A percentile compares a stretch with the other conserved stretches of the same genome.
Conservation (phyloP, 176 grass and related monocot genomes). For the Typha latifolia region DNA sequence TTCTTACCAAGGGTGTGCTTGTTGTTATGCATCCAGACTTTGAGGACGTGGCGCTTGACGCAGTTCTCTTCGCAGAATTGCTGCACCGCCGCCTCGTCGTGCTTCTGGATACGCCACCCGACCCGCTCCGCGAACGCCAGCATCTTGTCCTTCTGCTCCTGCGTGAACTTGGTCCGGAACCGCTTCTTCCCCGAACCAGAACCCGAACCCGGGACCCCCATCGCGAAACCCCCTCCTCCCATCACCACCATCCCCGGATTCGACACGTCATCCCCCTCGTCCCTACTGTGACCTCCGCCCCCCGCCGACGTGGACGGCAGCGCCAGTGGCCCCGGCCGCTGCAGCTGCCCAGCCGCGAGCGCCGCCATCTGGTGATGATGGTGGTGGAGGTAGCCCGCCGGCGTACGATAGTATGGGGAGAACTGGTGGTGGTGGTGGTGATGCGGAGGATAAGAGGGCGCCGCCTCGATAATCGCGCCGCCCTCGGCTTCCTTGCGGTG, state of each 20-base stretch:
- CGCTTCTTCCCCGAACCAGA: slow-evolving; percentile 35
- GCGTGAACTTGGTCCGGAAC: slow-evolving; percentile 41
- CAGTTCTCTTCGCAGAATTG: slow-evolving; percentile 77
- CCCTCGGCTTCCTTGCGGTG: slow-evolving; percentile 35
- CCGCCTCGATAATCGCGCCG: slow-evolving; percentile 6
- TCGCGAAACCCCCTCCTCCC: slow-evolving; percentile 22
- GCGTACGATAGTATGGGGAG: slow-evolving; percentile 60
- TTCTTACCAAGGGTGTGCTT: slow-evolving; percentile 65
- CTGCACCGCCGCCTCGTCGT: slow-evolving; percentile 80
- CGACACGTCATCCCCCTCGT: slow-evolving; percentile 39
- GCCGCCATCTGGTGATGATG: slow-evolving; percentile 14
- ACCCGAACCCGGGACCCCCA: slow-evolving; percentile 23
- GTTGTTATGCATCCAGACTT: slow-evolving; percentile 99
- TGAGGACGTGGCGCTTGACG: slow-evolving; percentile 82
- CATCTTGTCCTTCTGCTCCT: slow-evolving; percentile 74
- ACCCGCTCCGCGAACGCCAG: slow-evolving; percentile 73
- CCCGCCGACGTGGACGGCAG: slow-evolving; percentile 46
- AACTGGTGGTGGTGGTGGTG: slow-evolving; percentile 28
- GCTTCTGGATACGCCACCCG: slow-evolving; percentile 94
- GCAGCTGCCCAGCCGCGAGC: neutral
- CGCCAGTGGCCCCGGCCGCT: slow-evolving; percentile 20
- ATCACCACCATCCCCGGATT: slow-evolving; percentile 29
- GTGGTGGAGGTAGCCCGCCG: slow-evolving; percentile 40
- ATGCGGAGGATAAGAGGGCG: neutral
- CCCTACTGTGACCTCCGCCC: slow-evolving; percentile 6